Percentiles rank a stretch among this genome's conserved stretches.
Conservation (phyloP, 345 rosid genomes). For the Fremontodendron californicum region DNA sequence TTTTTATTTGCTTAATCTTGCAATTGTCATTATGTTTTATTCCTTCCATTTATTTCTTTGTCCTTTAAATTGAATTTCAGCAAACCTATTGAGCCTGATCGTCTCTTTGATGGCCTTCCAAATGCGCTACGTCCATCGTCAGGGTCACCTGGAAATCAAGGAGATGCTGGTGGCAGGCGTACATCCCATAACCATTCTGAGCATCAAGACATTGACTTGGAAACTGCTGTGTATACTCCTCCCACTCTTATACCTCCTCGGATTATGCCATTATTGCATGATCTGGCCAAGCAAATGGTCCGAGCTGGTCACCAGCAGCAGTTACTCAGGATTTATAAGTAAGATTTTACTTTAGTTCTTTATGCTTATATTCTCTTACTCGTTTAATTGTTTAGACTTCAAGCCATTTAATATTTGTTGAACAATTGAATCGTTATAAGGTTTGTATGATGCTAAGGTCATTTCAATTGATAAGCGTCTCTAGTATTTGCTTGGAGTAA, state of each 20-base stretch:
- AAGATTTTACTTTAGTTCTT: slow-evolving; percentile 17
- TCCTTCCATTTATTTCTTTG: slow-evolving; percentile 6
- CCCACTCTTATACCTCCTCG: slow-evolving; percentile 86
- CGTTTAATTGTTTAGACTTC: neutral
- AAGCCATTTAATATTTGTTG: neutral
- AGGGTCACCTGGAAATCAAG: slow-evolving; percentile 48
- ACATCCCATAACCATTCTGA: slow-evolving; percentile 44
- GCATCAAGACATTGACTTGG: slow-evolving; percentile 49
- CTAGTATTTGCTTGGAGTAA: neutral
- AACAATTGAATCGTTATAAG: neutral
- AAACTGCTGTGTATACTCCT: slow-evolving; percentile 62
- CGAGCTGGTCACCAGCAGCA: slow-evolving; percentile 86
- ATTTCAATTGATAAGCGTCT: neutral
- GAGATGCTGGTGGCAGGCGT: slow-evolving; percentile 41
- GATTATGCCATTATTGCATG: slow-evolving; percentile 83
- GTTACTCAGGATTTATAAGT: slow-evolving; percentile 71
- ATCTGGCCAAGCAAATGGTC: slow-evolving; percentile 88
- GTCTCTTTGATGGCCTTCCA: slow-evolving; percentile 92
- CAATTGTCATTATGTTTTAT: slow-evolving; percentile 4
- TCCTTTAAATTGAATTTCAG: slow-evolving; percentile 38
- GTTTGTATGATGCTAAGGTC: neutral
- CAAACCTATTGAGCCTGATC: slow-evolving; percentile 94
- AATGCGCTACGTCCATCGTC: slow-evolving; percentile 84
- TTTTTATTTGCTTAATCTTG: slow-evolving; percentile 5
- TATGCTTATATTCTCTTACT: neutral